phyloP scores from a whole-genome alignment of 2,329 filamentous ascomycete genomes.

The Raffaelea deltoideospora region DNA sequence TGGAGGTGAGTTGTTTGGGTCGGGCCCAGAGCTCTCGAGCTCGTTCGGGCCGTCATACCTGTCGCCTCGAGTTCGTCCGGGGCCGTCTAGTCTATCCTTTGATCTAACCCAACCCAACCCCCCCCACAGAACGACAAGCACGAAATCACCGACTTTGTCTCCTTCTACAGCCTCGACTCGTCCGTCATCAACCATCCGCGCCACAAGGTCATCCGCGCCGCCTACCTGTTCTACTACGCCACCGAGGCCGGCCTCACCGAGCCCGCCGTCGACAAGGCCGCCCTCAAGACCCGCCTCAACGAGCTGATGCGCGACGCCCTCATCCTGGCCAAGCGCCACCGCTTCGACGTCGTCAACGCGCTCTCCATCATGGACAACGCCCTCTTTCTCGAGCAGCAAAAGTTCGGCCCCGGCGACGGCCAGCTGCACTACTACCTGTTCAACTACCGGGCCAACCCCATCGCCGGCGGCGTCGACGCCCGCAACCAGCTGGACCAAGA shows the following conservation, averaged over 20 bases:
- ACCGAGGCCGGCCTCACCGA: conserved; percentile 58
- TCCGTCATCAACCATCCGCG: conserved; percentile 73
- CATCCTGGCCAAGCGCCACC: conserved; percentile 66
- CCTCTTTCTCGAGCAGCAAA: conserved; percentile 83
- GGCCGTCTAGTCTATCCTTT: too few relatives aligned
- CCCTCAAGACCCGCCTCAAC: conserved; percentile 68
- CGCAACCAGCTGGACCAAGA: conserved; percentile 65
- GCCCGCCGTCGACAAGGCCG: conserved; percentile 34
- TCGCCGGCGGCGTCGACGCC: conserved; percentile 70
- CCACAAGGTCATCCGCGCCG: conserved; percentile 68
- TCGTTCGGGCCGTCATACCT: too few relatives aligned
- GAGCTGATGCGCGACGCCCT: conserved; percentile 69
- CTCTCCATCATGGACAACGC: conserved; percentile 88
- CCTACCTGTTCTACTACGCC: conserved; percentile 96
- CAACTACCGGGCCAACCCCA: conserved; percentile 83
- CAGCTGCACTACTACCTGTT: conserved; percentile 95
- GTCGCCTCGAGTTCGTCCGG: too few relatives aligned
- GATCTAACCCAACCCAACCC: not conserved
- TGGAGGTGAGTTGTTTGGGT: conserved; percentile 40
- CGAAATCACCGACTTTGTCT: conserved; percentile 92
- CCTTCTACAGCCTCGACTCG: conserved; percentile 89
- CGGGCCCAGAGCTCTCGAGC: too few relatives aligned
- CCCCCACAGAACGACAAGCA: conserved; percentile 39
- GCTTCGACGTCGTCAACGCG: conserved; percentile 95
- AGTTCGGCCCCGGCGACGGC: conserved; percentile 88